Conservation (phyloP, 306 rosid genomes). For the Quercus mongolica region DNA sequence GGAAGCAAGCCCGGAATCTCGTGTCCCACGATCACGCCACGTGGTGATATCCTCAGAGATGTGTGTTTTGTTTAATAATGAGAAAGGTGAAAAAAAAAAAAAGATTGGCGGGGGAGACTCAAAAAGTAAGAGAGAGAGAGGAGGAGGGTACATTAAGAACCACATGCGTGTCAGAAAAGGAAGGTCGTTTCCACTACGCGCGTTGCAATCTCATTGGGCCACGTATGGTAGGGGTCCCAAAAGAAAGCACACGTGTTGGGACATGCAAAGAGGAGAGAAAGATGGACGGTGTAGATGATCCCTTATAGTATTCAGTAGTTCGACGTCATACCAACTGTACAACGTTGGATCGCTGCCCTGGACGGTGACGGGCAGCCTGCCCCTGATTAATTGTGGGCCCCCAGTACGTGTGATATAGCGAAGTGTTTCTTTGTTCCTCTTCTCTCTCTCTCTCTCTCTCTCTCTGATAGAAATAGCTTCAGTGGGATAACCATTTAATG, state of each 20-base stretch:
- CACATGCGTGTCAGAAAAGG: slow-evolving; percentile 77
- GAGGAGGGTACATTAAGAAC: slow-evolving; percentile 17
- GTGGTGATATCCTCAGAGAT: slow-evolving; percentile 37
- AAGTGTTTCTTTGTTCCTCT: not conserved
- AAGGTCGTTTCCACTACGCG: slow-evolving; percentile 24
- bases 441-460: not conserved
- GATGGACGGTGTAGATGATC: slow-evolving; percentile 30
- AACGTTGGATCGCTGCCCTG: slow-evolving; percentile 64
- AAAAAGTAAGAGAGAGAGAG: not conserved
- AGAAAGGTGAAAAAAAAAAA: not conserved
- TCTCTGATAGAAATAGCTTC: slow-evolving; percentile 26
- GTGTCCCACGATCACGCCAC: slow-evolving; percentile 49
- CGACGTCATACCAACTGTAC: slow-evolving; percentile 80
- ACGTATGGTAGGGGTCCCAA: slow-evolving; percentile 22
- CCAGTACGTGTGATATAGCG: slow-evolving; percentile 31
- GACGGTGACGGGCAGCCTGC: slow-evolving; percentile 77
- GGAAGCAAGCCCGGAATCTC: slow-evolving; percentile 8
- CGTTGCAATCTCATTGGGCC: slow-evolving; percentile 41
- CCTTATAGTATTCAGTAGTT: slow-evolving; percentile 27
- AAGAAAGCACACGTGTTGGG: slow-evolving; percentile 42
- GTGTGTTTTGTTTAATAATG: no score
- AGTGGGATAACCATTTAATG: slow-evolving; percentile 9
- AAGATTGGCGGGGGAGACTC: slow-evolving; percentile 4
- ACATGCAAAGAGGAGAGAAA: not conserved
- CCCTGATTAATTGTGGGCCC: slow-evolving; percentile 66